A percentile compares a stretch with the other conserved stretches of the same genome.
Conservation (phyloP, 2,329 filamentous ascomycete genomes). For the Arthrobotrys sinensis region DNA sequence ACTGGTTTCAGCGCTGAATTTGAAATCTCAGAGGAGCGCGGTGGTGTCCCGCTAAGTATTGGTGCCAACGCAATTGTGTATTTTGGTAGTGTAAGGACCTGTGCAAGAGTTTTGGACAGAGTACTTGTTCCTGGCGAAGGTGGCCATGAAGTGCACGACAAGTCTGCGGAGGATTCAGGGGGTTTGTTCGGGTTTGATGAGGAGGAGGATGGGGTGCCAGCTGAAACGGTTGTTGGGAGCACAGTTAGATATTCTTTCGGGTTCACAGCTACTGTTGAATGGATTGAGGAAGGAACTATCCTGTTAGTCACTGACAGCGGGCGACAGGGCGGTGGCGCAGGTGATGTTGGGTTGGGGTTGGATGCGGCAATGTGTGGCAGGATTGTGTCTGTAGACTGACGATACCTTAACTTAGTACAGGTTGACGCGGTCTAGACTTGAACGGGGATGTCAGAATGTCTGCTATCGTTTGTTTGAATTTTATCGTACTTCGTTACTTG, state of each 20-base stretch:
- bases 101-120: constrained; percentile 80
- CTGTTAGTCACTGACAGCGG: constrained; percentile 63
- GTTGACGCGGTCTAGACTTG: no score
- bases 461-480: neutral
- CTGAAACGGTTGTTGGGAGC: constrained; percentile 17
- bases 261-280: constrained; percentile 62
- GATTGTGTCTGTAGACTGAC: constrained; percentile 53
- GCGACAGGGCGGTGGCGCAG: constrained; percentile 60
- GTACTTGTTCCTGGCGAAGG: constrained; percentile 34
- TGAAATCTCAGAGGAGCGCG: constrained; percentile 71
- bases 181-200: constrained; percentile 75
- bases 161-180: constrained; percentile 69
- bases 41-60: constrained; percentile 72
- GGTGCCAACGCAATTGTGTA: constrained; percentile 86
- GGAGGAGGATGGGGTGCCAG: constrained; percentile 60
- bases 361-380: constrained; percentile 59
- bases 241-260: constrained; percentile 52
- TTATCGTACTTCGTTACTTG: neutral
- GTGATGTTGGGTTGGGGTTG: constrained; percentile 59
- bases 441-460: constrained; percentile 36
- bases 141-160: constrained; percentile 64
- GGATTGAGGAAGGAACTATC: constrained; percentile 63
- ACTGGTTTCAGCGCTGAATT: constrained; percentile 82
- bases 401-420: no score
- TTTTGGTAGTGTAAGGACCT: constrained; percentile 86